Evolutionary conservation across 1,284 basidiomycete genomes (phyloP).

Genomic region (Rhodotorula sp.): DNA sequence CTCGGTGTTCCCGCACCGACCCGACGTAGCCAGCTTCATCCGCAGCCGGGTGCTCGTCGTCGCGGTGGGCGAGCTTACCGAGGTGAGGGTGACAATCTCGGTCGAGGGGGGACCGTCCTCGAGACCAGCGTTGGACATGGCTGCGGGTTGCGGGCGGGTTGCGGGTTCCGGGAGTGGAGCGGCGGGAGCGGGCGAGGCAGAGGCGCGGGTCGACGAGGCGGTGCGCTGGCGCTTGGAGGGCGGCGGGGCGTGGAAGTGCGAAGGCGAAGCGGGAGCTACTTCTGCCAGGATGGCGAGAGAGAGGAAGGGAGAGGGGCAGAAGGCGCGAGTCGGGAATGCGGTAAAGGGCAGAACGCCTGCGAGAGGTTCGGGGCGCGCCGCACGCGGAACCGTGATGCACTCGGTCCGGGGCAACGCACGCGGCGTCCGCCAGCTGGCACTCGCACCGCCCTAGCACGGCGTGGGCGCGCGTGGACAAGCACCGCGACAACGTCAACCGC

Average conservation of each 20-base stretch:
- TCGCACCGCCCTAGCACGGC: neutral
- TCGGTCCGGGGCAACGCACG: too few relatives aligned
- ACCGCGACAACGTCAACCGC: too few relatives aligned
- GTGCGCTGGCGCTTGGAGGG: conserved; percentile 13
- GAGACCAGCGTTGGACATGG: conserved; percentile 20
- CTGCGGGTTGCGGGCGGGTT: neutral
- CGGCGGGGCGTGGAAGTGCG: neutral
- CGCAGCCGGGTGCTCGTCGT: too few relatives aligned
- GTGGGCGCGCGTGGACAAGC: too few relatives aligned
- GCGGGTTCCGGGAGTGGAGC: neutral
- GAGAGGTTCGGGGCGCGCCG: too few relatives aligned
- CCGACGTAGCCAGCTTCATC: too few relatives aligned
- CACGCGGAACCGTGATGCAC: too few relatives aligned
- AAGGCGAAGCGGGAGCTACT: neutral
- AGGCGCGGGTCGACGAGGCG: neutral
- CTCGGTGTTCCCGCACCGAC: too few relatives aligned
- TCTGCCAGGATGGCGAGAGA: conserved; percentile 61
- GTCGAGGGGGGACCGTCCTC: conserved; percentile 25
- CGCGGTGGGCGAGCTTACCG: conserved; percentile 1
- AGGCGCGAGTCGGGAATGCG: too few relatives aligned
- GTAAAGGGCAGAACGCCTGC: too few relatives aligned
- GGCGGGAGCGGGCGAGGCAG: neutral
- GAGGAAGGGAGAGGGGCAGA: too few relatives aligned
- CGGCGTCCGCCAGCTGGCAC: neutral
- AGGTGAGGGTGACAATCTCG: conserved; percentile 42